Percentiles rank a stretch among this genome's conserved stretches.
Conservation (phyloP, 108 stramenopile species). For the Craspedostauros australis region DNA sequence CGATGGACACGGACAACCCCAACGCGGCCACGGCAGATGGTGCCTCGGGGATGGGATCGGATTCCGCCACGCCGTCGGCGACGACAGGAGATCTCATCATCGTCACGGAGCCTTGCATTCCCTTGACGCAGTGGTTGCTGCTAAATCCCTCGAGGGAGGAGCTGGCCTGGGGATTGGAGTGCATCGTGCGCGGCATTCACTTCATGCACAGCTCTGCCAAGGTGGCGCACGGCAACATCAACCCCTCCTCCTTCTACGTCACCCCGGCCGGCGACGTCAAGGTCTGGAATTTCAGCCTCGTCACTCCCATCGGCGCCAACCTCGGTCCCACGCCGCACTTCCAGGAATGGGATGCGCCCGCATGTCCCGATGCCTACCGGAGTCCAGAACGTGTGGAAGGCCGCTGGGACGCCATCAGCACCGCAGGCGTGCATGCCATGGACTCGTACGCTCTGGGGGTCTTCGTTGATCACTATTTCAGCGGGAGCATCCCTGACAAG, state of each 20-base stretch:
- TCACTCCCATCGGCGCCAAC: conserved; percentile 50
- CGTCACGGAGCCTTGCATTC: conserved; percentile 67
- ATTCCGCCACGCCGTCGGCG: conserved; percentile 10
- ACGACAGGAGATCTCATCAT: conserved; percentile 72
- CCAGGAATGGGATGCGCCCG: conserved; percentile 43
- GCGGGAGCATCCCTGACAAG: conserved; percentile 48
- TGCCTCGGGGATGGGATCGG: too few species aligned
- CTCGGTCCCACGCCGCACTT: conserved; percentile 63
- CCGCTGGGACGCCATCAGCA: conserved; percentile 51
- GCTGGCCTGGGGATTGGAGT: conserved; percentile 77
- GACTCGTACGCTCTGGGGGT: conserved; percentile 72
- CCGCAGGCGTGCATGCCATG: conserved; percentile 63
- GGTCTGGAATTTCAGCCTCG: conserved; percentile 66
- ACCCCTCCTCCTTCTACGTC: conserved; percentile 64
- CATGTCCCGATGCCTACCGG: conserved; percentile 64
- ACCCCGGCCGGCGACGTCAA: conserved; percentile 84
- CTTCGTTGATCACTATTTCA: conserved; percentile 64
- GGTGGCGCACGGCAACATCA: conserved; percentile 68
- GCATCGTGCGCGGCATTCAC: conserved; percentile 56
- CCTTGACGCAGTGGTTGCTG: conserved; percentile 58
- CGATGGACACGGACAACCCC: conserved; percentile 80
- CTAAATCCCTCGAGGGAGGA: conserved; percentile 34
- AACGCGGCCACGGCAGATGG: conserved; percentile 25
- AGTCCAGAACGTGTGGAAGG: conserved; percentile 65
- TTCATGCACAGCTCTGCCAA: conserved; percentile 78